phyloP scores from a whole-genome alignment of 495 filamentous ascomycete genomes.

The Annulohypoxylon moriforme region DNA sequence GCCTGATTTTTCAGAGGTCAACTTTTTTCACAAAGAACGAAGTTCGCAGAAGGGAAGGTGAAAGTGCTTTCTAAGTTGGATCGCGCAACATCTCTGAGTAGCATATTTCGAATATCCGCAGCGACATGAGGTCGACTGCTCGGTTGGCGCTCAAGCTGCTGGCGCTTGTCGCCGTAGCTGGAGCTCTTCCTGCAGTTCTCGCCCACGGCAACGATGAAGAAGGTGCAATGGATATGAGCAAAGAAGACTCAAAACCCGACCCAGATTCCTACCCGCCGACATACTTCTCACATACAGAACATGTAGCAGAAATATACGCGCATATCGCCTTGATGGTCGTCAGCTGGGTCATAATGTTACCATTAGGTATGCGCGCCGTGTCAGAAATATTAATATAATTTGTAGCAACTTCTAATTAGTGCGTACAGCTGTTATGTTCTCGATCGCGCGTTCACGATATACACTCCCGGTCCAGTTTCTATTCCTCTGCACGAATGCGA shows the following conservation, averaged over 20 bases:
- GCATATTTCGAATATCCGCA: slow-evolving; percentile 13
- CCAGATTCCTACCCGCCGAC: slow-evolving; percentile 62
- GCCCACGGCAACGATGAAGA: slow-evolving; percentile 57
- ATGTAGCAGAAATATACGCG: slow-evolving; percentile 73
- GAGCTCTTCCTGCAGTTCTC: slow-evolving; percentile 51
- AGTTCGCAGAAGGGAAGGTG: slow-evolving; percentile 19
- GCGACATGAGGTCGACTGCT: slow-evolving; percentile 41
- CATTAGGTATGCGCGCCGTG: slow-evolving; percentile 71
- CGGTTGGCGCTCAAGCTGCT: slow-evolving; percentile 40
- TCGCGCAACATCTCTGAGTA: slow-evolving; percentile 9
- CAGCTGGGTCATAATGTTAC: slow-evolving; percentile 86
- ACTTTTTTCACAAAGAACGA: background rate
- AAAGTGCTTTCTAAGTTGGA: slow-evolving; percentile 10
- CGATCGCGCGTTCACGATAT: slow-evolving; percentile 80
- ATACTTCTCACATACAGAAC: slow-evolving; percentile 80
- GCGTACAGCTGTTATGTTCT: slow-evolving; percentile 83
- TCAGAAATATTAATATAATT: background rate
- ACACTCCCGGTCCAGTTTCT: slow-evolving; percentile 77
- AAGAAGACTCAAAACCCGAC: slow-evolving; percentile 54
- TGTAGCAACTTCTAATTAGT: slow-evolving; percentile 36
- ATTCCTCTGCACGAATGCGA: slow-evolving; percentile 77
- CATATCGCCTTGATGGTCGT: slow-evolving; percentile 85
- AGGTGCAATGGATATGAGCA: slow-evolving; percentile 52
- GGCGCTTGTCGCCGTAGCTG: slow-evolving; percentile 42
- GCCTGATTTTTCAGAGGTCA: slow-evolving; percentile 10